Evolutionary conservation across 1,284 basidiomycete species (phyloP).

Genomic region (Xerocomus minutiporus): DNA sequence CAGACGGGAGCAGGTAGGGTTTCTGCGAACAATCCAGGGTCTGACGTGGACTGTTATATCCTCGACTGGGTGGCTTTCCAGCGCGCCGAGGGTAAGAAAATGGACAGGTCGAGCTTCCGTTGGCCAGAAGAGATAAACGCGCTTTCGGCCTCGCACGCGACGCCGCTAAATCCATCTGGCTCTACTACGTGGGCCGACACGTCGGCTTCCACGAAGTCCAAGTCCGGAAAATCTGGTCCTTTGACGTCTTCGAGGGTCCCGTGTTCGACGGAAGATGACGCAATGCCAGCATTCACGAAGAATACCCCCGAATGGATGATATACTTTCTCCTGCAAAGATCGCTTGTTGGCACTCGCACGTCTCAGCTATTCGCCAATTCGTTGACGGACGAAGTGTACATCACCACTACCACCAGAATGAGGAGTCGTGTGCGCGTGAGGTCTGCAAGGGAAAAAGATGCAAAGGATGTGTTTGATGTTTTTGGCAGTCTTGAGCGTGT

Average conservation of each 20-base stretch:
- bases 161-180: conserved; percentile 30
- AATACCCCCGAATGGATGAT: conserved; percentile 42
- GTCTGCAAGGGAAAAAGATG: too few species aligned
- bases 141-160: conserved; percentile 25
- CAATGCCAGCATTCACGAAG: conserved; percentile 37
- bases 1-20: conserved; percentile 24
- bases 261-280: not conserved
- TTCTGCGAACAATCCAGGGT: conserved; percentile 17
- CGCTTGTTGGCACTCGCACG: conserved; percentile 75
- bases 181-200: conserved; percentile 33
- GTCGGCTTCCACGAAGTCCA: not conserved
- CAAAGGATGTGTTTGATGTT: too few species aligned
- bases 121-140: conserved; percentile 23
- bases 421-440: not conserved
- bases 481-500: too few species aligned
- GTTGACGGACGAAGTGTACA: conserved; percentile 25
- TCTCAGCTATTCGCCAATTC: conserved; percentile 48
- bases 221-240: not conserved
- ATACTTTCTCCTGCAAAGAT: conserved; percentile 52
- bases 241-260: too few species aligned
- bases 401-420: conserved; percentile 18
- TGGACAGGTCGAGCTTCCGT: too few species aligned
- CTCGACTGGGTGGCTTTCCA: conserved; percentile 38
- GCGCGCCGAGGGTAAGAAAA: conserved; percentile 25
- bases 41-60: conserved; percentile 53